A percentile compares a stretch with the other conserved stretches of the same genome.
Conservation (phyloP, 2,329 filamentous ascomycete genomes). For the Sphaerulina vaccinii region DNA sequence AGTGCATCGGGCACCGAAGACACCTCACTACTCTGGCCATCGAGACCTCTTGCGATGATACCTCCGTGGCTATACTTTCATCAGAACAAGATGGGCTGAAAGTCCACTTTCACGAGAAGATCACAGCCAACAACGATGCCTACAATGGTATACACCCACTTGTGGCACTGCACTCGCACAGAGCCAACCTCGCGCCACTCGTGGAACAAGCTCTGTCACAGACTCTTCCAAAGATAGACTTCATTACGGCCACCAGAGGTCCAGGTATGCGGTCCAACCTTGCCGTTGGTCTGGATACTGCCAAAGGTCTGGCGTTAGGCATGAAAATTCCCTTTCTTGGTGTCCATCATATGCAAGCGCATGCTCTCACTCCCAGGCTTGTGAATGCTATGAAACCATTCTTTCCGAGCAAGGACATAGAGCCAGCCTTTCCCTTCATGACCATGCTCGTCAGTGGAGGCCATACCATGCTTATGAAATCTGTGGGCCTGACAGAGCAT, state of each 20-base stretch:
- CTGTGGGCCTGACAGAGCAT: slow-evolving; percentile 66
- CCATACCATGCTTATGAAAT: slow-evolving; percentile 83
- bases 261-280: slow-evolving; percentile 85
- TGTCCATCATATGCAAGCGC: slow-evolving; percentile 97
- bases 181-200: slow-evolving; percentile 65
- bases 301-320: slow-evolving; percentile 81
- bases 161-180: slow-evolving; percentile 72
- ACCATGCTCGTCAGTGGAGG: slow-evolving; percentile 88
- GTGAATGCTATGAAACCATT: slow-evolving; percentile 35
- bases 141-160: slow-evolving; percentile 80
- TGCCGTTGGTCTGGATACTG: slow-evolving; percentile 73
- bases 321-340: slow-evolving; percentile 81
- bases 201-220: slow-evolving; percentile 56
- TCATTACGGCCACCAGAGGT: slow-evolving; percentile 85
- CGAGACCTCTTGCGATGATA: slow-evolving; percentile 89
- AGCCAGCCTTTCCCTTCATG: slow-evolving; percentile 75
- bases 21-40: slow-evolving; percentile 62
- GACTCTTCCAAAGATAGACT: slow-evolving; percentile 59
- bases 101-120: slow-evolving; percentile 71
- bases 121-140: slow-evolving; percentile 74
- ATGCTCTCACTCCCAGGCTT: slow-evolving; percentile 83
- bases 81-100: slow-evolving; percentile 15
- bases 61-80: slow-evolving; percentile 74
- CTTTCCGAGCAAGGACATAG: neutral
- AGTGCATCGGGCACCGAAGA: slow-evolving; percentile 19